Base-by-base conservation (phyloP, 768 basidiomycete species). In the Sporobolomyces pararoseus region DNA sequence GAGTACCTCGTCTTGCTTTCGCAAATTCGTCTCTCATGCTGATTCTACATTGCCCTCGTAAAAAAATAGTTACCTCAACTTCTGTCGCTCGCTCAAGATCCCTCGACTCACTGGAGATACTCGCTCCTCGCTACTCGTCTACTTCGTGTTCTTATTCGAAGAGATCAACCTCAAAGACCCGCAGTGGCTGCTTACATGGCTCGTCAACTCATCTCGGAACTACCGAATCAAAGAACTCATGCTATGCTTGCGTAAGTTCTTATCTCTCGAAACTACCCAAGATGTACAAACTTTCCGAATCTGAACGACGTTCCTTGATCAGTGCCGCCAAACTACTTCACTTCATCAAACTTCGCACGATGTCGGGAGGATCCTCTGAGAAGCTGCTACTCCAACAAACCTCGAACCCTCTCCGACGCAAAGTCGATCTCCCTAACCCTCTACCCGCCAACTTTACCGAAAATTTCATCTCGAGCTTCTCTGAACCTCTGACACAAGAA, bases 341-440 rank as follows among this genome's bases (percentile, higher is more conserved):
- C 63, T 86, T 86, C 78, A 83, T 93, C 80, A 93, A 92, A 79
- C 76, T 94, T n/a, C 84, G 90, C 51, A 88, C 90, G 1, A 84
- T 86, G 57, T 86, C 86, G 67, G 63, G 70, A 68, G 79, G 77
- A 1, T 81, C 82, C 17, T 82, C 85, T 37, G 80, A 82, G 44
- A 86, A 87, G 68, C 80, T 92, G 23, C 84, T 85, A 14, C 79
- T 89, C 7, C 84, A 84, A 72, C 83, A 83, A 49, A 84, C 84
- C 64, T 82, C 82, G 67, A 91, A 92, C 76, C 89, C 89, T 1
- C 82, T 89, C 47, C 77, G 81, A 4, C 79, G 88, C 3, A 72
- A 77, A 84, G 37, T 83, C 83, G 16, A 83, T 85, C 6, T 81
- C 81, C 69, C 69, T 19, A 54, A 53, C 3, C 71, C 70, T 19